These are phyloP conservation scores for Nicotiana paniculata DNA, from an alignment of 257 asterid genomes.

Conservation along the genomic window DNA sequence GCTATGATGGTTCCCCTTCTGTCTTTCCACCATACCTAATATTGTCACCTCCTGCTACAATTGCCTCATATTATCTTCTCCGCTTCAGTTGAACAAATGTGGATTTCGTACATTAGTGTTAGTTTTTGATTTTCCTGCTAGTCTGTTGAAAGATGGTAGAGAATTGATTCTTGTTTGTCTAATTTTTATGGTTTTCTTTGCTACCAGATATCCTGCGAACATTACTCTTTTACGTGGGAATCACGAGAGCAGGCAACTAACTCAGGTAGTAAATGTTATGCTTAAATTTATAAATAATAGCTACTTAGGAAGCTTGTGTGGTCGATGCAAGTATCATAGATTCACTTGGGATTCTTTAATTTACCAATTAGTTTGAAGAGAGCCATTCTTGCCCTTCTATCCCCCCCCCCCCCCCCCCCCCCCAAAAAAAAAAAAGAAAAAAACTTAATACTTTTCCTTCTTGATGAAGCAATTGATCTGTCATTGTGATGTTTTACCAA, in stretches of 20 bases:
- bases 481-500: background rate
- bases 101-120: background rate
- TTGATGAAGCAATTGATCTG: background rate
- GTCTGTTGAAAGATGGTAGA: background rate
- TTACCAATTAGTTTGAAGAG: background rate
- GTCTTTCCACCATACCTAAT: background rate
- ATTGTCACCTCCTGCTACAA: background rate
- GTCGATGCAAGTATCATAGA: background rate
- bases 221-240: constrained; percentile 96
- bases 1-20: background rate
- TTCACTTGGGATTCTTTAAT: background rate
- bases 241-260: constrained; percentile 95
- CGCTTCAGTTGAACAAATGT: background rate
- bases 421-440: background rate
- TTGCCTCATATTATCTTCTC: background rate
- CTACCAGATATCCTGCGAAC: constrained; percentile 86
- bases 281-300: background rate
- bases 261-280: constrained; percentile 53
- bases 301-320: background rate
- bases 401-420: too few species aligned
- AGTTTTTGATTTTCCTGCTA: background rate
- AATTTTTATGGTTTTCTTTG: constrained; percentile 13
- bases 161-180: background rate
- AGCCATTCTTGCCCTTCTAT: background rate
- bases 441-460: background rate